A percentile compares a stretch with the other conserved stretches of the same genome.
Evolutionary conservation across 495 filamentous ascomycete species (phyloP).

Genomic region (Xylaria intraflava): DNA sequence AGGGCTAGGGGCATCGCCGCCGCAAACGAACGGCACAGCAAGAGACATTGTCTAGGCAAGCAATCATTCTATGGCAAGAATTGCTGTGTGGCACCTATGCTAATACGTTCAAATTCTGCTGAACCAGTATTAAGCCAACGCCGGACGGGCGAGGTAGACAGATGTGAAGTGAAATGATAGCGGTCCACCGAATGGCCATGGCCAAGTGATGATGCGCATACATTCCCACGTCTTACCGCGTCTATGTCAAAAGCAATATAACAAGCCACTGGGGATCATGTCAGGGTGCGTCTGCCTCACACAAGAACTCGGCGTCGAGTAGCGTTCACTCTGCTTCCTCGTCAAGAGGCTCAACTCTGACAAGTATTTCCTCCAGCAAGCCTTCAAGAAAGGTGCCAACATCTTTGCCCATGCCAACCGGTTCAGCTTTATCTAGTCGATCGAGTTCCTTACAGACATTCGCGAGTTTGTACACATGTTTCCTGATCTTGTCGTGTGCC

Average conservation of each 20-base stretch:
- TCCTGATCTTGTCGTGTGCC: constrained; percentile 73
- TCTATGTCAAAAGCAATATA: neutral
- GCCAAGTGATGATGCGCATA: neutral
- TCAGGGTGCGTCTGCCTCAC: neutral
- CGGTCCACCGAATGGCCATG: neutral
- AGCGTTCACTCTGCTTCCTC: constrained; percentile 43
- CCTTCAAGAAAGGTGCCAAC: constrained; percentile 84
- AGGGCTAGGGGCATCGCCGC: neutral
- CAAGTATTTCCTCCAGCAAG: constrained; percentile 89
- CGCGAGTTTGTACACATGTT: constrained; percentile 67
- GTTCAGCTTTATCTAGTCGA: constrained; percentile 69
- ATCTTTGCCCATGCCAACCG: constrained; percentile 86
- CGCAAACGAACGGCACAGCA: neutral
- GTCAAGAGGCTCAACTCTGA: constrained; percentile 78
- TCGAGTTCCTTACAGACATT: constrained; percentile 82
- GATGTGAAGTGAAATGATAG: neutral
- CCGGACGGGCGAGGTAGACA: neutral
- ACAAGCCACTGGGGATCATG: constrained; percentile 1
- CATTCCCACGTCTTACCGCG: neutral
- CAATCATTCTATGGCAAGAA: neutral
- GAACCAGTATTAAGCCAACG: neutral
- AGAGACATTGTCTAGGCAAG: neutral
- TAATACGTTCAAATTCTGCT: constrained; percentile 1
- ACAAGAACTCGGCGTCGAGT: neutral
- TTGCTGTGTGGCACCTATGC: neutral